A percentile compares a stretch with the other conserved stretches of the same genome.
phyloP scores from a whole-genome alignment of 2,329 filamentous ascomycete species.

The Epichloe bromicola region DNA sequence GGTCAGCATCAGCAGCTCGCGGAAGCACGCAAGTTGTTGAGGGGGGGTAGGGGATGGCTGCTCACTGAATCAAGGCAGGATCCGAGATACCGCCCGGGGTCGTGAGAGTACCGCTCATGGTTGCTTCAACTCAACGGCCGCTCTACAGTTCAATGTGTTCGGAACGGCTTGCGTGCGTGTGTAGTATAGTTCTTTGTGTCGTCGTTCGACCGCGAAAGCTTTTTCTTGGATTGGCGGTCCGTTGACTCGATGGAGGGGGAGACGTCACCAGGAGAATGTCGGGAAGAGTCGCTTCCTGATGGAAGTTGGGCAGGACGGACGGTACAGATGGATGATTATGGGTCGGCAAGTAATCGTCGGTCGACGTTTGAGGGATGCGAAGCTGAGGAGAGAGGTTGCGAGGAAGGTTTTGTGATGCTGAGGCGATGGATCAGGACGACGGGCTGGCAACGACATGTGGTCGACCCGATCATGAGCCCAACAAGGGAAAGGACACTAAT shows the following conservation, averaged over 20 bases:
- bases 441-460: slow-evolving; percentile 17
- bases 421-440: slow-evolving; percentile 17
- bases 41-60: slow-evolving; percentile 4
- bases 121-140: slow-evolving; percentile 9
- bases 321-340: not conserved
- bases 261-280: slow-evolving; percentile 2
- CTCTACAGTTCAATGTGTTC: not conserved
- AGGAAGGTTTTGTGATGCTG: slow-evolving; percentile 5
- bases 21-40: not conserved
- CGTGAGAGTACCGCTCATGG: slow-evolving; percentile 25
- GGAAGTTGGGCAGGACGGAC: not conserved
- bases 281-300: not conserved
- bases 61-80: slow-evolving; percentile 52
- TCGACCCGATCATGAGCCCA: slow-evolving; percentile 16
- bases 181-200: not conserved
- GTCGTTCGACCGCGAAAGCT: not conserved
- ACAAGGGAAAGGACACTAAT: slow-evolving; percentile 12
- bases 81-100: slow-evolving; percentile 49
- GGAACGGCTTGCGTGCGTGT: not conserved
- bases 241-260: slow-evolving; percentile 1
- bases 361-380: not conserved
- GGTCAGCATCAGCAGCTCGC: slow-evolving; percentile 3
- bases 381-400: slow-evolving; percentile 1
- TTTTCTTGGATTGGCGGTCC: not conserved
- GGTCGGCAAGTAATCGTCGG: not conserved